Conservation (phyloP, 2,329 filamentous ascomycete species). For the Kalmusia sp. region DNA sequence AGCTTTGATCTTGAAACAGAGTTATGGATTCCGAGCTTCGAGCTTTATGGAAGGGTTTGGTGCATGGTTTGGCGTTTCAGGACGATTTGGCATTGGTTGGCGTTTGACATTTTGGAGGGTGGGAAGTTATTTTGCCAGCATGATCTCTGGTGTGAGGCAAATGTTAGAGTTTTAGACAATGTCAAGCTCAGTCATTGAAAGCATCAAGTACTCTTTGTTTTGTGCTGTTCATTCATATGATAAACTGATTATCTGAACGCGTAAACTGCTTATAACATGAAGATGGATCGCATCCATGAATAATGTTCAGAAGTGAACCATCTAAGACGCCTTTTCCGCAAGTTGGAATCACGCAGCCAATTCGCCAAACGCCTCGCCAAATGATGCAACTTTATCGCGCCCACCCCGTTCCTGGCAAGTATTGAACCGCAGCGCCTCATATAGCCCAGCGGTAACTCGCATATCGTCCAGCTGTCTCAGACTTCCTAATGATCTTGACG, state of each 20-base stretch:
- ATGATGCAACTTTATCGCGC: slow-evolving; percentile 22
- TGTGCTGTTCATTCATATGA: not conserved
- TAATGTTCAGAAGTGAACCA: not conserved
- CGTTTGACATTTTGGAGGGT: too few relatives aligned
- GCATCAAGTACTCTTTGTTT: too few relatives aligned
- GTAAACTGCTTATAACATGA: not conserved
- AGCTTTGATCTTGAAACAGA: too few relatives aligned
- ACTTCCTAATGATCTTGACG: slow-evolving; percentile 96
- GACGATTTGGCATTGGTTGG: too few relatives aligned
- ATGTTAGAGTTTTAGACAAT: too few relatives aligned
- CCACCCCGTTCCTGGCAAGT: not conserved
- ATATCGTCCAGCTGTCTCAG: slow-evolving; percentile 94
- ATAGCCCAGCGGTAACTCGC: slow-evolving; percentile 85
- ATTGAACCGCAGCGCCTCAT: slow-evolving; percentile 22
- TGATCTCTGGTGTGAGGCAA: too few relatives aligned
- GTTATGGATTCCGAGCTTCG: too few relatives aligned
- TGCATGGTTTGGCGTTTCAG: not conserved
- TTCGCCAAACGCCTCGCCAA: slow-evolving; percentile 41
- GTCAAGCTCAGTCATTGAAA: too few relatives aligned
- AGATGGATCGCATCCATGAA: not conserved
- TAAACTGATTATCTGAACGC: not conserved
- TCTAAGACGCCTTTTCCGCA: slow-evolving; percentile 3
- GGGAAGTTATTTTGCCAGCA: too few relatives aligned
- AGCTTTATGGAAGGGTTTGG: not conserved
- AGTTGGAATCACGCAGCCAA: slow-evolving; percentile 2